Percentiles rank a stretch among this genome's conserved stretches.
Evolutionary conservation across 768 basidiomycete species (phyloP).

Genomic region (Lentinus tigrinus): DNA sequence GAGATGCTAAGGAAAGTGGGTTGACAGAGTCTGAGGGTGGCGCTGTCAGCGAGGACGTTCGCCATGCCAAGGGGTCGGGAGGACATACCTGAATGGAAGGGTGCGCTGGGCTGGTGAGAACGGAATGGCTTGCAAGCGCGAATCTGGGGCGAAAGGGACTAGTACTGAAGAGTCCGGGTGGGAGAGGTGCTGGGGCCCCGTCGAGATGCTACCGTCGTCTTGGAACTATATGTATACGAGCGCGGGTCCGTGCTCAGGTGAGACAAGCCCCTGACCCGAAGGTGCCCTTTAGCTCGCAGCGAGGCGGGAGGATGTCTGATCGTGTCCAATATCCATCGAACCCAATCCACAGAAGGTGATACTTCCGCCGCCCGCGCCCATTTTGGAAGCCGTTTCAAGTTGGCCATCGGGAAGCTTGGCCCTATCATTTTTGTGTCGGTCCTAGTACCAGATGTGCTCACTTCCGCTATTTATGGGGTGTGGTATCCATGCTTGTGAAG

Average conservation of each 20-base stretch:
- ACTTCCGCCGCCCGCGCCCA: neutral
- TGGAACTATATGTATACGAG: neutral
- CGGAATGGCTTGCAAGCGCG: too few relatives aligned
- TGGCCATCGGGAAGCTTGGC: neutral
- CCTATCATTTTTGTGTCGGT: too few relatives aligned
- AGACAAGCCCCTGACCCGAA: neutral
- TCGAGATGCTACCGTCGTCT: neutral
- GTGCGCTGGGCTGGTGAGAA: too few relatives aligned
- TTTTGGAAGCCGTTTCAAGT: neutral
- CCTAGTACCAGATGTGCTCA: too few relatives aligned
- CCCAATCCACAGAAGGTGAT: slow-evolving; percentile 4
- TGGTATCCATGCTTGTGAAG: too few relatives aligned
- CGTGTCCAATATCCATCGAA: neutral
- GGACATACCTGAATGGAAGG: too few relatives aligned
- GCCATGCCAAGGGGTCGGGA: too few relatives aligned
- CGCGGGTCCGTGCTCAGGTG: neutral
- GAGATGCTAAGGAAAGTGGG: too few relatives aligned
- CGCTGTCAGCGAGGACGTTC: too few relatives aligned
- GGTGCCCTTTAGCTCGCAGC: neutral
- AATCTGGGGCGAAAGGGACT: neutral
- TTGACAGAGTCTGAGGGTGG: too few relatives aligned
- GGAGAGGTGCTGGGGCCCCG: too few relatives aligned
- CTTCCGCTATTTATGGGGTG: too few relatives aligned
- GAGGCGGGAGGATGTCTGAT: neutral
- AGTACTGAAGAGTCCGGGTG: neutral